Evolutionary conservation across 2,329 filamentous ascomycete species (phyloP), one percentile per base, ranked within the genome.

Genomic region (Phialophora macrospora): DNA sequence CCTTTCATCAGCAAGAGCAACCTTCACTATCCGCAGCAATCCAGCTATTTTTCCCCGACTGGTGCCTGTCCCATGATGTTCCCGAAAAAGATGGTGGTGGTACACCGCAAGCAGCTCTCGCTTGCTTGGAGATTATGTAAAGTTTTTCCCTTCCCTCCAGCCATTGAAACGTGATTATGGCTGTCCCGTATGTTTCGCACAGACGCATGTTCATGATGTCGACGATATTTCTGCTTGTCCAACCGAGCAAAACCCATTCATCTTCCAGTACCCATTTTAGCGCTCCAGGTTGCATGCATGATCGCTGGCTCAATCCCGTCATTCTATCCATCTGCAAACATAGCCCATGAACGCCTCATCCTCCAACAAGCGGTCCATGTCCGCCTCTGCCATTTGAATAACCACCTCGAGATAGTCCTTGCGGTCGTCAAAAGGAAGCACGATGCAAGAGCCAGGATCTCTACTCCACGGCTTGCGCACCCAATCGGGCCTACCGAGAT

Each of bases 371-470:
- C 71, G 57, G 22, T 30, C 69, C 70, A 72, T 72, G 52, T 72
- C 71, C 17, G 49, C 64, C 30, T 59, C 63, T 8, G 68, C 71
- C 70, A 72, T 69, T 34, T 72, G 71, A 12, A 72, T 68, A 8
- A 72, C 68, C 14, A 70, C 70, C 59, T 72, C 71, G 6, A 69
- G 59, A 32, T 68, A 68, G 14, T 65, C 59, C 58, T 69, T 70
- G 12, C 63, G 62, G 17, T 65, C 32, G 52, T 69, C 67, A 28
- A 55, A 68, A 12, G 71, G 71, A 8, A 72, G 64, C 14, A 72
- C 65, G 51, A 72, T 72, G 65, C 71, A 72, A 3, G 70, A 71
- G n/a, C 71, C 71, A 22, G 71, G 70, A 65, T 72, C 71, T 58
- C 56, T 68, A 49, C 68, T 71, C 71, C 71, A 72, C 11, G 71